Conservation (phyloP, 345 rosid genomes). For the Xanthoceras sorbifolium region DNA sequence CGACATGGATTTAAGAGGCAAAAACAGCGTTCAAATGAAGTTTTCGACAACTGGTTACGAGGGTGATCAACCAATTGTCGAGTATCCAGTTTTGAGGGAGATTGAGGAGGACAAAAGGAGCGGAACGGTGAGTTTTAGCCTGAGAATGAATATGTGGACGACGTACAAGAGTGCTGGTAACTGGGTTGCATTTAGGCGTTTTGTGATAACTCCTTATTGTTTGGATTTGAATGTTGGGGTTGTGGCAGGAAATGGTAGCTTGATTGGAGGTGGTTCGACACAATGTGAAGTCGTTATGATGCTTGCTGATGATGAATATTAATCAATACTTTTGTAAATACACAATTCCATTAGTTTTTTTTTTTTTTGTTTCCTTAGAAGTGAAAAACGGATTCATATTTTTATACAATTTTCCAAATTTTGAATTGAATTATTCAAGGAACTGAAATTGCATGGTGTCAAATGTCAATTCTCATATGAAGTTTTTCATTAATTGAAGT, state of each 20-base stretch:
- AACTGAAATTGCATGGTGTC: not conserved
- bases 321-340: not conserved
- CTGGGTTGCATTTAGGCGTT: conserved; percentile 21
- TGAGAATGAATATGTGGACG: conserved; percentile 21
- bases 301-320: not conserved
- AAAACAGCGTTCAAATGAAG: not conserved
- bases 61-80: conserved; percentile 20
- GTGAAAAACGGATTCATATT: not conserved
- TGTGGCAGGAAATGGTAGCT: not conserved
- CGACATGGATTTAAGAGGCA: not conserved
- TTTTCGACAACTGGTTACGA: conserved; percentile 4
- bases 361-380: too few relatives aligned
- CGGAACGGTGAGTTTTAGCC: conserved; percentile 20
- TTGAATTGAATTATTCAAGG: not conserved
- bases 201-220: conserved; percentile 1
- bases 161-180: conserved; percentile 15
- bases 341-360: too few relatives aligned
- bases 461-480: too few relatives aligned
- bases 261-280: conserved; percentile 2
- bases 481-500: too few relatives aligned
- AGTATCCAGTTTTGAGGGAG: conserved; percentile 20
- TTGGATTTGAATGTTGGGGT: conserved; percentile 13
- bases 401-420: not conserved
- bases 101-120: conserved; percentile 14
- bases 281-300: not conserved